These are phyloP conservation scores for Cercospora canescens DNA, from an alignment of 2,329 filamentous ascomycete genomes.

Conservation along the genomic window DNA sequence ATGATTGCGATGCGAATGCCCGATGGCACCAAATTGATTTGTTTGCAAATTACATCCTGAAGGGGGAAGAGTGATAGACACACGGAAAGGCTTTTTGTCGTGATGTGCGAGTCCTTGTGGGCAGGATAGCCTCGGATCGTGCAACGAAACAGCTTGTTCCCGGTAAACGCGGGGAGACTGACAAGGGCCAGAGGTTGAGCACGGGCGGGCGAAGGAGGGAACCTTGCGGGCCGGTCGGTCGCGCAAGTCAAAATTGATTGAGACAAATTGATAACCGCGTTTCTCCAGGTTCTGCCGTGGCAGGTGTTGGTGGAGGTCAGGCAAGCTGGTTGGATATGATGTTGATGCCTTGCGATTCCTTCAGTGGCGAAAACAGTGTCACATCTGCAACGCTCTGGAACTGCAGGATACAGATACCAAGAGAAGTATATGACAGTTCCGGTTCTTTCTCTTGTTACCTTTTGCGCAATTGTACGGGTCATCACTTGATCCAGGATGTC, in stretches of 20 bases:
- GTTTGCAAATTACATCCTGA: background rate
- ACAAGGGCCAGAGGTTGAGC: background rate
- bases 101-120: background rate
- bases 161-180: conserved; percentile 1
- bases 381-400: too few relatives aligned
- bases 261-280: too few relatives aligned
- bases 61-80: background rate
- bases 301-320: too few relatives aligned
- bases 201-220: too few relatives aligned
- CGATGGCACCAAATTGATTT: background rate
- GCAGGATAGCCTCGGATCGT: background rate
- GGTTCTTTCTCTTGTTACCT: background rate
- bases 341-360: background rate
- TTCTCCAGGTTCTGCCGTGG: too few relatives aligned
- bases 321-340: too few relatives aligned
- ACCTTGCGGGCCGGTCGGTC: too few relatives aligned
- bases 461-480: background rate
- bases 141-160: background rate
- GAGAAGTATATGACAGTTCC: background rate
- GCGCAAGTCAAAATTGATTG: too few relatives aligned
- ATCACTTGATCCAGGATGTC: conserved; percentile 2
- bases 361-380: background rate
- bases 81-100: background rate
- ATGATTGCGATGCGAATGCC: background rate
- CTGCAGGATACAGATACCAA: background rate